Conservation (phyloP, 2,329 filamentous ascomycete genomes). For the Mycosphaerella sp. region DNA sequence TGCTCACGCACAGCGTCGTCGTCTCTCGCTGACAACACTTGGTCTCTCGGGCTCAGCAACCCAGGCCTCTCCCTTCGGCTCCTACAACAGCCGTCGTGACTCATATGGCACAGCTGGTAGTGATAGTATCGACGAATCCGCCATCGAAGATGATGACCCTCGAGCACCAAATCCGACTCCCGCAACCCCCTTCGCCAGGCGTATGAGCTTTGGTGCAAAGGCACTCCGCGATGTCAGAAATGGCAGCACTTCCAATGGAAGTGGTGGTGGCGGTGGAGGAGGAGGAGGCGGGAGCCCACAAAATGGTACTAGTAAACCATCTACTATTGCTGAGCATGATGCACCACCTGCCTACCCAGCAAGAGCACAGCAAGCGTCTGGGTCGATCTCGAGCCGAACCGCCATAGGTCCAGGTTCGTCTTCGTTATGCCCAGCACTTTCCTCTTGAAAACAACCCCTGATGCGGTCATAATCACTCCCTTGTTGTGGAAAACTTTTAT, state of each 20-base stretch:
- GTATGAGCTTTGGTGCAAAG: conserved; percentile 84
- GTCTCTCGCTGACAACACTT: conserved; percentile 46
- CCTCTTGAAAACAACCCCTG: conserved; percentile 17
- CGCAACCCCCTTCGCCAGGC: conserved; percentile 69
- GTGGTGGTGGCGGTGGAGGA: conserved; percentile 22
- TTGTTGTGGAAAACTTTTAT: background rate
- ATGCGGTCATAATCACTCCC: background rate
- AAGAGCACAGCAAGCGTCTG: conserved; percentile 28
- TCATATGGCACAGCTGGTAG: conserved; percentile 40
- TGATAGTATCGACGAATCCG: conserved; percentile 43
- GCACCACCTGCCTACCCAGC: conserved; percentile 6
- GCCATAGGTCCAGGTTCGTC: conserved; percentile 54
- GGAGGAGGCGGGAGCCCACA: conserved; percentile 28
- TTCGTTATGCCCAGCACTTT: conserved; percentile 30
- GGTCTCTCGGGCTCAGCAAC: conserved; percentile 42
- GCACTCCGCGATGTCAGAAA: conserved; percentile 65
- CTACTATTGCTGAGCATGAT: conserved; percentile 25
- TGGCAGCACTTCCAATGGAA: conserved; percentile 25
- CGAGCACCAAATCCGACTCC: conserved; percentile 22
- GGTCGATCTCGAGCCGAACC: conserved; percentile 47
- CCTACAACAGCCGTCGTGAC: conserved; percentile 39
- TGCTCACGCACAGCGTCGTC: conserved; percentile 44
- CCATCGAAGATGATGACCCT: conserved; percentile 48
- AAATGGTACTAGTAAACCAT: conserved; percentile 31
- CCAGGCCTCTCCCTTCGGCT: conserved; percentile 39